phyloP scores from a whole-genome alignment of 371 early-diverging fungal species.

The Cokeromyces recurvatus region DNA sequence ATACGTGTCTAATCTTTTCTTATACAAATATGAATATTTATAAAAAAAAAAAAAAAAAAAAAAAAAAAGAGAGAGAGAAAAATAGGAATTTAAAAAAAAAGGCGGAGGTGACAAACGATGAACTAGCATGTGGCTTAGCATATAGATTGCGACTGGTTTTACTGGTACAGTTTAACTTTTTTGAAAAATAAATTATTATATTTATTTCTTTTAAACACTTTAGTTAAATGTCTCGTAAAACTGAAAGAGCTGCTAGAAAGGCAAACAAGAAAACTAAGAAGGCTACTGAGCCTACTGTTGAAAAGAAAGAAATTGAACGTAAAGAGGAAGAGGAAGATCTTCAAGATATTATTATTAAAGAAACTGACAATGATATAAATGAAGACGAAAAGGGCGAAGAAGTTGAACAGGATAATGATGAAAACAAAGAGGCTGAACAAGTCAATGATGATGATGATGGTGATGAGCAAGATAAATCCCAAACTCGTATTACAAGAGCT shows the following conservation, averaged over 20 bases:
- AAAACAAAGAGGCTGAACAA: slow-evolving; percentile 5
- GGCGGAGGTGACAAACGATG: no score
- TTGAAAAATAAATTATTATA: no score
- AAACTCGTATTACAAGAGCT: slow-evolving; percentile 28
- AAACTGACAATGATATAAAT: slow-evolving; percentile 4
- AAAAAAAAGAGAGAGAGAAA: no score
- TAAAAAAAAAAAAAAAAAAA: no score
- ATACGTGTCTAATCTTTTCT: no score
- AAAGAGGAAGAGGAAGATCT: slow-evolving; percentile 7
- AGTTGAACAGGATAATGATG: slow-evolving; percentile 10
- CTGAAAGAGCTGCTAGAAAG: slow-evolving; percentile 21
- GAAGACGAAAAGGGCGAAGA: slow-evolving; percentile 14
- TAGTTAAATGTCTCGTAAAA: slow-evolving; percentile 24
- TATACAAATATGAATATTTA: no score
- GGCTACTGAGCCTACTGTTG: slow-evolving; percentile 9
- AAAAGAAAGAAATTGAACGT: neutral
- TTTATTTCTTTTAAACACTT: no score
- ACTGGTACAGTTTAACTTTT: no score
- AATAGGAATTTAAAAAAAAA: no score
- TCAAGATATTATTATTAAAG: slow-evolving; percentile 9
- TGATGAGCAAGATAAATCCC: slow-evolving; percentile 14
- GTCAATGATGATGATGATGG: slow-evolving; percentile 11
- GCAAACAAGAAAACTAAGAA: slow-evolving; percentile 7
- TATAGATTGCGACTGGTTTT: no score
- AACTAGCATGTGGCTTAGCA: no score